A percentile compares a stretch with the other conserved stretches of the same genome.
These are phyloP conservation scores for Aspergillus avenaceus DNA, from an alignment of 495 filamentous ascomycete species.

Conservation along the genomic window DNA sequence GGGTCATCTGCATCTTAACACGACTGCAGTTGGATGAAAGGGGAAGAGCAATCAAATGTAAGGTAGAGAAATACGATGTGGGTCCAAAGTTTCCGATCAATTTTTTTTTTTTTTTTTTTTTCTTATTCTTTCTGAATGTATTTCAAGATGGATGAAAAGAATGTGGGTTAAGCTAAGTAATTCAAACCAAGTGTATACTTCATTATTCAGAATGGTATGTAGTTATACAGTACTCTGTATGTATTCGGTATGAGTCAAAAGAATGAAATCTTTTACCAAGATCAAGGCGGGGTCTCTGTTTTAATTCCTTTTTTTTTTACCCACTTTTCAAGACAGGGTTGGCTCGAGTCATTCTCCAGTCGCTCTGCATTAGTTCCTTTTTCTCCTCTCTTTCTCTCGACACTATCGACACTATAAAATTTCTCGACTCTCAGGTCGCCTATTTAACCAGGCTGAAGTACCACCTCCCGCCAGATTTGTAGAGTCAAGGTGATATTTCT, in stretches of 20 bases:
- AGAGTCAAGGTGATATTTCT: no score
- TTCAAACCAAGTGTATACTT: no score
- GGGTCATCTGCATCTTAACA: not conserved
- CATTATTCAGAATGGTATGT: no score
- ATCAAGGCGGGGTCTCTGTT: no score
- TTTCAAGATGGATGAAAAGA: not conserved
- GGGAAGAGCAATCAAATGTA: not conserved
- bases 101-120: not conserved
- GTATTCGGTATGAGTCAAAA: no score
- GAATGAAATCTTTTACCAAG: no score
- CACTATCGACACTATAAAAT: not conserved
- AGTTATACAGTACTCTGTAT: no score
- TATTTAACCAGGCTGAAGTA: not conserved
- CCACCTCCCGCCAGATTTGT: no score
- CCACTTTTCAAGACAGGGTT: no score
- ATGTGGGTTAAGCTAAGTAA: no score
- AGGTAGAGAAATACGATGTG: not conserved
- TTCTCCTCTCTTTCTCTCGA: not conserved
- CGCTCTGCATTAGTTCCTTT: not conserved
- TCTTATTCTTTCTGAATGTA: not conserved
- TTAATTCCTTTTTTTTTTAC: no score
- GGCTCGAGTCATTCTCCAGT: slow-evolving; percentile 3
- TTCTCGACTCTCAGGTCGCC: not conserved
- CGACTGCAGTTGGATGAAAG: not conserved
- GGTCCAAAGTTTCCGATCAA: not conserved